A percentile compares a stretch with the other conserved stretches of the same genome.
These are phyloP conservation scores for Claviceps humidiphila DNA, from an alignment of 2,329 filamentous ascomycete species.

Conservation along the genomic window DNA sequence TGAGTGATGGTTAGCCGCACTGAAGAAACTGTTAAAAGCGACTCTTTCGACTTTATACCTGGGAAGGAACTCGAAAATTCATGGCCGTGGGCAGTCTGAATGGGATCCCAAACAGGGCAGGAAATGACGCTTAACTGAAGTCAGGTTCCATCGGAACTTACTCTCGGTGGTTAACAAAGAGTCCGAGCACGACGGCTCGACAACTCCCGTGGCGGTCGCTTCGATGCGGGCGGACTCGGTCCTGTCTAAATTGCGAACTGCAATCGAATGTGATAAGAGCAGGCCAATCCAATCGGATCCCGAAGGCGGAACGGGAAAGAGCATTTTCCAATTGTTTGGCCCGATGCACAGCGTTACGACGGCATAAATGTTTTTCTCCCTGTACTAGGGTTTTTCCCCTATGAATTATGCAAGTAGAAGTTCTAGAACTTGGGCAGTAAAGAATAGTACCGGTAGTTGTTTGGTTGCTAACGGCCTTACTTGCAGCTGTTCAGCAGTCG, in stretches of 20 bases:
- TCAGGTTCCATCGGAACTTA: neutral
- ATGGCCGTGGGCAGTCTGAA: neutral
- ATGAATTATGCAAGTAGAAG: too few species aligned
- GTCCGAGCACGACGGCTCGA: neutral
- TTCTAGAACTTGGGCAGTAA: too few species aligned
- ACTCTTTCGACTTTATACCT: neutral
- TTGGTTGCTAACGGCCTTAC: too few species aligned
- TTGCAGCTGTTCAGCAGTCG: too few species aligned
- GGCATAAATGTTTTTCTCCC: too few species aligned
- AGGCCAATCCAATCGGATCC: too few species aligned
- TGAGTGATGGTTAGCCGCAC: neutral
- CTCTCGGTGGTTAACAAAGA: neutral
- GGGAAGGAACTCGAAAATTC: neutral
- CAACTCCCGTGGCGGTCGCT: neutral
- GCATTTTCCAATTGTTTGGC: too few species aligned
- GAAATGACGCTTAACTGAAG: neutral
- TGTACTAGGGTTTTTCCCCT: too few species aligned
- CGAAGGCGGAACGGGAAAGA: too few species aligned
- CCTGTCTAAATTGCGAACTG: neutral
- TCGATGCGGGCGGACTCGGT: neutral
- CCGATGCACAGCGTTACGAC: too few species aligned
- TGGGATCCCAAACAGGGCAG: neutral
- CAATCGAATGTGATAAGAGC: too few species aligned
- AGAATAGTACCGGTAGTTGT: too few species aligned
- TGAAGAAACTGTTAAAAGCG: neutral